phyloP scores from a whole-genome alignment of 768 basidiomycete species.

The Podaxis mareebaensis region DNA sequence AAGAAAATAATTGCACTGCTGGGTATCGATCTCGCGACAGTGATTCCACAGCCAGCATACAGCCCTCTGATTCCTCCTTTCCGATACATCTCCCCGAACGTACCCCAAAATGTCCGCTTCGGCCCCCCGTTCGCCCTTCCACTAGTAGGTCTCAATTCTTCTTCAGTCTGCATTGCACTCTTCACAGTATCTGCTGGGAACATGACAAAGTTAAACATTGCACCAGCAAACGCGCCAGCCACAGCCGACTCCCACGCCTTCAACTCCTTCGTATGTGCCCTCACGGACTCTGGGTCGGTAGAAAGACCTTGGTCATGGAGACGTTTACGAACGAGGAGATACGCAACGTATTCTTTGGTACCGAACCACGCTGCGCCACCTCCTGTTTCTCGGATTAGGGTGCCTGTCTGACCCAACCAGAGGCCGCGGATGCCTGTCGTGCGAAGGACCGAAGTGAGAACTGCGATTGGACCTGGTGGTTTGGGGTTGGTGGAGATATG shows the following conservation, averaged over 20 bases:
- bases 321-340: conserved; percentile 57
- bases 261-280: conserved; percentile 34
- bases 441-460: conserved; percentile 64
- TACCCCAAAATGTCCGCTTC: conserved; percentile 48
- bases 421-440: conserved; percentile 77
- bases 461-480: conserved; percentile 73
- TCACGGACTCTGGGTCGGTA: not conserved
- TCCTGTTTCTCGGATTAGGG: conserved; percentile 90
- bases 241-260: conserved; percentile 81
- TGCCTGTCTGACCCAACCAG: conserved; percentile 97
- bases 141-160: conserved; percentile 67
- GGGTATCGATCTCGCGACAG: conserved; percentile 80
- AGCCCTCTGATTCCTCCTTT: conserved; percentile 79
- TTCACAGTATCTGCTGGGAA: conserved; percentile 97
- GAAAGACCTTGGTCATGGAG: conserved; percentile 22
- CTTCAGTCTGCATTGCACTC: conserved; percentile 91
- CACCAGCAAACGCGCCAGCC: conserved; percentile 84
- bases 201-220: conserved; percentile 81
- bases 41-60: conserved; percentile 94
- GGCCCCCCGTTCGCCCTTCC: conserved; percentile 25
- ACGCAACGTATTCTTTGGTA: conserved; percentile 77
- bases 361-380: conserved; percentile 92
- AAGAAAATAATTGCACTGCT: conserved; percentile 92
- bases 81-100: conserved; percentile 68
- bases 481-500: conserved; percentile 16